Conservation (phyloP, 371 early-diverging fungal genomes). For the Mucor piriformis region DNA sequence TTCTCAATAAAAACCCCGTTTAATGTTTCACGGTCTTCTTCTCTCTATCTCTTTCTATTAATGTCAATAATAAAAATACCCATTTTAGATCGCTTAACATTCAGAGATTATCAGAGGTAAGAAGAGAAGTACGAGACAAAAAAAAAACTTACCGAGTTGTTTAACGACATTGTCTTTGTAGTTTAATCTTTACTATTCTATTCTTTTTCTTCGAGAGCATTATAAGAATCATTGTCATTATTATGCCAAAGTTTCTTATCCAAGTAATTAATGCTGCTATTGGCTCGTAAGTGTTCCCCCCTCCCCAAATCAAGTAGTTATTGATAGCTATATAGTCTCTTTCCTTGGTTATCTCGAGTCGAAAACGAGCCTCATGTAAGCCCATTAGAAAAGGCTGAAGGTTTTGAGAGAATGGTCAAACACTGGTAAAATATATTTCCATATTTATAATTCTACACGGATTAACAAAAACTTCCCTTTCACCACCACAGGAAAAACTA, state of each 20-base stretch:
- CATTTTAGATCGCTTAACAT: constrained; percentile 50
- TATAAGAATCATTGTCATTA: constrained; percentile 64
- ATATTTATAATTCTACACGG: background rate
- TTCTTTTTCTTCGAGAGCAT: constrained; percentile 72
- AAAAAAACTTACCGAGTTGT: no score
- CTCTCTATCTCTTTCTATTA: background rate
- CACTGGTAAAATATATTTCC: constrained; percentile 52
- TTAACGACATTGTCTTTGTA: no score
- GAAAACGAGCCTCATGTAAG: constrained; percentile 59
- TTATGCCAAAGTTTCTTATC: constrained; percentile 62
- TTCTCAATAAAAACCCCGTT: background rate
- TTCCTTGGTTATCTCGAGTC: constrained; percentile 56
- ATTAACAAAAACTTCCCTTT: background rate
- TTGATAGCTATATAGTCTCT: constrained; percentile 38
- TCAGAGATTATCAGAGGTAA: constrained; percentile 57
- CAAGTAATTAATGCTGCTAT: constrained; percentile 42
- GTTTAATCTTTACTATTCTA: constrained; percentile 63
- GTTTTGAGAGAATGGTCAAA: constrained; percentile 69
- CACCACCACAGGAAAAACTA: constrained; percentile 60
- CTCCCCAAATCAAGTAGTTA: no score
- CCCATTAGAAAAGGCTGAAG: constrained; percentile 61
- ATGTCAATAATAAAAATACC: constrained; percentile 40
- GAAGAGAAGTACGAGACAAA: background rate
- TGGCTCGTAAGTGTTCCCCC: constrained; percentile 45
- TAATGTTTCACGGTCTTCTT: background rate